Evolutionary conservation across 2,329 filamentous ascomycete genomes (phyloP), one percentile per base, ranked within the genome.

Genomic region (Fusarium tricinctum): DNA sequence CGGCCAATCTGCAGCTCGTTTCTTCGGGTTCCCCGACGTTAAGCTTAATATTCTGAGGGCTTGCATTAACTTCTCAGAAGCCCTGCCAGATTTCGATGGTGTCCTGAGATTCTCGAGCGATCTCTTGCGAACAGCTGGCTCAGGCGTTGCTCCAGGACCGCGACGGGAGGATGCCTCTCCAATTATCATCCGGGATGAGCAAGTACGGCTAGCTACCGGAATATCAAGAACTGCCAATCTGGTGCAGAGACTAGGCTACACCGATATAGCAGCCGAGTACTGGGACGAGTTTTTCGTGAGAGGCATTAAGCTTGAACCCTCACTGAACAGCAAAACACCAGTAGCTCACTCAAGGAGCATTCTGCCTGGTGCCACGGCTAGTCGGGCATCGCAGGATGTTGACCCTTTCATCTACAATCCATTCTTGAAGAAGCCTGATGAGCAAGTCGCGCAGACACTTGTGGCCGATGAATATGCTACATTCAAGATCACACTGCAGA

Each of bases 321-420:
- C 88, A 38, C 82, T 89, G 12, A 79, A 83, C 42, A 84, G 85
- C 13, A 85, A 87, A 68, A 85, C 86, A 17, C 90, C 92, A 0
- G 86, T 92, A 51, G 85, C 90, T 8, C 92, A 94, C 73, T 82
- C 85, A 3, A 86, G 83, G 64, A 85, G 81, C 56, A 81, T 85
- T 17, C 78, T 89, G 15, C 85, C 86, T 0, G 85, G 85, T 10
- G 82, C 81, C 5, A 80, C 81, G 0, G 81, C 82, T 2, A 82
- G 81, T 30, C 81, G 85, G 45, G 82, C 84, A 15, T 88, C 86
- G 5, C 86, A 88, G 69, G 86, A 88, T 60, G 84, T 88, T 7
- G 93, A 96, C 64, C 96, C 96, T 0, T 97, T 99, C 72, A 92
- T 99, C 58, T 97, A 98, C 76, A 97, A 97, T 74, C 93, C 96